Conservation (phyloP, 1,284 basidiomycete species). For the Ceratobasidium theobromae region DNA sequence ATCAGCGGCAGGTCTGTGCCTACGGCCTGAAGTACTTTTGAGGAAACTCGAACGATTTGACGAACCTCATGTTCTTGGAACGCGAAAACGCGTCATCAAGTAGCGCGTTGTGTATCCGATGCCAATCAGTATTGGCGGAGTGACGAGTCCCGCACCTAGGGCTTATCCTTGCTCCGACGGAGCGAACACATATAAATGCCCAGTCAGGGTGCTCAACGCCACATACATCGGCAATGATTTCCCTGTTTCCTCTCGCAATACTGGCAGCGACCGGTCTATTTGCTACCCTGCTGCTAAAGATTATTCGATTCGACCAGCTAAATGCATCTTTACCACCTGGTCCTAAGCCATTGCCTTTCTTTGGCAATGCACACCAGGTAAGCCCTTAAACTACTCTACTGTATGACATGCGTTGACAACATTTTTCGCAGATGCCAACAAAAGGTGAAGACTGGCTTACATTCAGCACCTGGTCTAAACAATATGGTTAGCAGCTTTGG, state of each 20-base stretch:
- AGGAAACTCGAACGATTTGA: too few relatives aligned
- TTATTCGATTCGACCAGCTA: background rate
- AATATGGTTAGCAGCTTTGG: background rate
- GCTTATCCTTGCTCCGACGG: background rate
- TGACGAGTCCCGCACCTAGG: background rate
- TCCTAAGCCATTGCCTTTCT: slow-evolving; percentile 5
- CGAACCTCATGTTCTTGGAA: too few relatives aligned
- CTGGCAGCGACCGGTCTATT: background rate
- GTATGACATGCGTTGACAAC: background rate
- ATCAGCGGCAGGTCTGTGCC: slow-evolving; percentile 1
- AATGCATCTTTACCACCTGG: slow-evolving; percentile 1
- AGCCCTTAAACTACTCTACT: background rate
- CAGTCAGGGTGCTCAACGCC: background rate
- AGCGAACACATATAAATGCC: background rate
- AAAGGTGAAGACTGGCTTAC: slow-evolving; percentile 30
- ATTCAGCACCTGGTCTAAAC: slow-evolving; percentile 24
- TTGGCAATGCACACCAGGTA: slow-evolving; percentile 30
- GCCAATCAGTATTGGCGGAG: background rate
- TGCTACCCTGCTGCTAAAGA: background rate
- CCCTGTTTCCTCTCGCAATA: background rate
- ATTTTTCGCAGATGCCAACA: slow-evolving; percentile 9
- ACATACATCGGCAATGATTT: background rate
- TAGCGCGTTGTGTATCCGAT: background rate
- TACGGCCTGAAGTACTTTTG: too few relatives aligned
- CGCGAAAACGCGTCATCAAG: background rate